Percentiles rank a stretch among this genome's conserved stretches.
Conservation (phyloP, 768 basidiomycete species). For the Boletus vinaceobasis region DNA sequence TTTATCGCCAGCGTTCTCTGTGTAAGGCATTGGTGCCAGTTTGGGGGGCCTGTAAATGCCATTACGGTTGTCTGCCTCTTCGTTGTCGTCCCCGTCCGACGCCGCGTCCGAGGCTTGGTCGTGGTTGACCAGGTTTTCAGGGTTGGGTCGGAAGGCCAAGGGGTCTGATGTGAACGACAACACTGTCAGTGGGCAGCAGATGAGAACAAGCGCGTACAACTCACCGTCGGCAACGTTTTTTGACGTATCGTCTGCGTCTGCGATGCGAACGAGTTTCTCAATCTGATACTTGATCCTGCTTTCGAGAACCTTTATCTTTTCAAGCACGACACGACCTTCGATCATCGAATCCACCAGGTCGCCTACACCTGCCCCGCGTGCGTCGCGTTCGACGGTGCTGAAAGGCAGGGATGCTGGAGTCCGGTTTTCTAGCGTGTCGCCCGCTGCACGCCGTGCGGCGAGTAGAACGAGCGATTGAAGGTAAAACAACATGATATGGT, state of each 20-base stretch:
- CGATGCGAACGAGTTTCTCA: slow-evolving; percentile 82
- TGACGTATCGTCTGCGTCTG: slow-evolving; percentile 64
- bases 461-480: slow-evolving; percentile 79
- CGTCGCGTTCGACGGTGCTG: slow-evolving; percentile 44
- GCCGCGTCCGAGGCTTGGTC: slow-evolving; percentile 32
- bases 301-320: slow-evolving; percentile 85
- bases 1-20: slow-evolving; percentile 49
- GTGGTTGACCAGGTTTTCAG: slow-evolving; percentile 59
- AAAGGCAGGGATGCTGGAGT: slow-evolving; percentile 52
- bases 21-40: slow-evolving; percentile 86
- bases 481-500: slow-evolving; percentile 80
- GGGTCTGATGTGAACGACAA: slow-evolving; percentile 58
- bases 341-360: slow-evolving; percentile 80
- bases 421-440: slow-evolving; percentile 56
- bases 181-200: neutral
- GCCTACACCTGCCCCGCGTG: slow-evolving; percentile 58
- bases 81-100: slow-evolving; percentile 27
- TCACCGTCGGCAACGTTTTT: slow-evolving; percentile 56
- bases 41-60: slow-evolving; percentile 83
- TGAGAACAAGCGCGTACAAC: slow-evolving; percentile 8
- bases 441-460: slow-evolving; percentile 63
- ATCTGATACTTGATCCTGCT: slow-evolving; percentile 91
- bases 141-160: slow-evolving; percentile 89
- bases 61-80: slow-evolving; percentile 30
- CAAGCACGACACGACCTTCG: slow-evolving; percentile 77